Evolutionary conservation across 768 basidiomycete genomes (phyloP).

Genomic region (Termitomyces sp.): DNA sequence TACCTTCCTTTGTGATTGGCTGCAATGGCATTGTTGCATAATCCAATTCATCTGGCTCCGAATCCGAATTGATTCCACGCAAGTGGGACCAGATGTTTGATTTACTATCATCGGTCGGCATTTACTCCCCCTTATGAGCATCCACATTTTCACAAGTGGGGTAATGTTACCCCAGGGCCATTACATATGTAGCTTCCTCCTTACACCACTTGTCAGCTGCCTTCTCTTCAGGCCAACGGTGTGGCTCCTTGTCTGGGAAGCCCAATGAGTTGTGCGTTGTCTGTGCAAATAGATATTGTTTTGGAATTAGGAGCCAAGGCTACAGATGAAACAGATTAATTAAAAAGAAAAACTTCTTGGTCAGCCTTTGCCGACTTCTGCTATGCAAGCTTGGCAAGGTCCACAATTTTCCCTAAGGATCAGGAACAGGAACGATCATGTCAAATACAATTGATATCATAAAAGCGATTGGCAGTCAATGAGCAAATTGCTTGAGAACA

Average conservation of each 20-base stretch:
- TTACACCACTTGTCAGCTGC: slow-evolving; percentile 43
- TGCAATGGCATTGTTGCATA: slow-evolving; percentile 34
- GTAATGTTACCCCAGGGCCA: slow-evolving; percentile 41
- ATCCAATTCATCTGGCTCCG: slow-evolving; percentile 36
- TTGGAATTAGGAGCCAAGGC: slow-evolving; percentile 13
- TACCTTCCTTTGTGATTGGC: too few relatives aligned
- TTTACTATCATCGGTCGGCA: slow-evolving; percentile 36
- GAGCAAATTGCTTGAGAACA: too few relatives aligned
- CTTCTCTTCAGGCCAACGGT: slow-evolving; percentile 27
- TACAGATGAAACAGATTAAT: too few relatives aligned
- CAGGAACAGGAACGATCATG: too few relatives aligned
- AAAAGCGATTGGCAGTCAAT: too few relatives aligned
- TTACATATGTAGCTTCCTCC: slow-evolving; percentile 40
- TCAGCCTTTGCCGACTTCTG: too few relatives aligned
- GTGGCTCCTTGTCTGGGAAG: slow-evolving; percentile 21
- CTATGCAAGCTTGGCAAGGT: too few relatives aligned
- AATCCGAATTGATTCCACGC: slow-evolving; percentile 33
- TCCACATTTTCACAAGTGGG: slow-evolving; percentile 25
- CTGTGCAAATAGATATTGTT: slow-evolving; percentile 10
- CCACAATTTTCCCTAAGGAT: too few relatives aligned
- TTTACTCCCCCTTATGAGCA: slow-evolving; percentile 39
- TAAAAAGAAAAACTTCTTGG: too few relatives aligned
- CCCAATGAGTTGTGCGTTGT: slow-evolving; percentile 6
- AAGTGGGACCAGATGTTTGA: slow-evolving; percentile 26
- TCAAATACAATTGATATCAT: too few relatives aligned